Evolutionary conservation across 1,139 yeast species (phyloP).

Genomic region (Hanseniaspora gamundiae): DNA sequence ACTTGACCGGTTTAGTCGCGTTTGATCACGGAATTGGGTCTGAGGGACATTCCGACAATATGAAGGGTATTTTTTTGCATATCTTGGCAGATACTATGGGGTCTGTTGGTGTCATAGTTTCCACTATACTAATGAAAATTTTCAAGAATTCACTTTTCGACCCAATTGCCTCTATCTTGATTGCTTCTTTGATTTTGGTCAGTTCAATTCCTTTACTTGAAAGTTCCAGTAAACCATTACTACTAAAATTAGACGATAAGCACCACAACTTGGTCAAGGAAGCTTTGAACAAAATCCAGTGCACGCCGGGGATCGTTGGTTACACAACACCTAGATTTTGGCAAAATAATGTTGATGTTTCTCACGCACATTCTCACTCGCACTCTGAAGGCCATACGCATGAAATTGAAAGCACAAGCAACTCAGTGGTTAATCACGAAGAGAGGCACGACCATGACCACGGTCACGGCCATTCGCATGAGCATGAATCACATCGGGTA

Average conservation of each 20-base stretch:
- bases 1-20: conserved; percentile 85
- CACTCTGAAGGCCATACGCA: conserved; percentile 13
- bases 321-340: conserved; percentile 86
- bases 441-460: conserved; percentile 22
- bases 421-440: conserved; percentile 20
- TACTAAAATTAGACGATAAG: conserved; percentile 45
- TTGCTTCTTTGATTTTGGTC: conserved; percentile 65
- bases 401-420: not conserved
- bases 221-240: conserved; percentile 65
- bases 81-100: conserved; percentile 93
- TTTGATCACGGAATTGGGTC: conserved; percentile 56
- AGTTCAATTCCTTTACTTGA: conserved; percentile 77
- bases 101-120: conserved; percentile 87
- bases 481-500: conserved; percentile 9
- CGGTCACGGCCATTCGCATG: conserved; percentile 11
- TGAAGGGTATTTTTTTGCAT: conserved; percentile 89
- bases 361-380: conserved; percentile 15
- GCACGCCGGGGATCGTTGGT: conserved; percentile 69
- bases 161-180: conserved; percentile 82
- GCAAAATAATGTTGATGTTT: conserved; percentile 42
- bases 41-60: conserved; percentile 54
- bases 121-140: conserved; percentile 55
- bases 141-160: conserved; percentile 58
- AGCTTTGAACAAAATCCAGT: conserved; percentile 52
- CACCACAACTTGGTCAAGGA: conserved; percentile 52